Conservation (phyloP, 139 green algal genomes). For the Yamagishiella unicocca region DNA sequence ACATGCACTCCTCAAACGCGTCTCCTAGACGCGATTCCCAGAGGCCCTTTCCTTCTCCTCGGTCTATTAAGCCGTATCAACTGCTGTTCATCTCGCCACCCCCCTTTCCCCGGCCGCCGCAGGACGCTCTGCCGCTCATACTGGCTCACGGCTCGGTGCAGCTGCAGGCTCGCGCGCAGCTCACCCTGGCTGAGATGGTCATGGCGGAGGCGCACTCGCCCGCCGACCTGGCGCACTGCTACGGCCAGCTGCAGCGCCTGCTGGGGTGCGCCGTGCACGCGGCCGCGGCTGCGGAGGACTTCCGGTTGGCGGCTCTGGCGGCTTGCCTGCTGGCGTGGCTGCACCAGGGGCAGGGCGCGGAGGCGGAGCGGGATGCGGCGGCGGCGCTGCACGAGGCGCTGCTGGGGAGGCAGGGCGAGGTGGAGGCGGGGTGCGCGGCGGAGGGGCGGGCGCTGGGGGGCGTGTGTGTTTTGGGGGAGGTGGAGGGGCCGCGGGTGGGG, state of each 20-base stretch:
- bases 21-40: too few species aligned
- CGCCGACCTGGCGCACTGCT: constrained; percentile 20
- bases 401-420: background rate
- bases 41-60: too few species aligned
- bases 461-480: too few species aligned
- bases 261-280: background rate
- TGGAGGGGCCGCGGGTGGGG: too few species aligned
- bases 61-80: too few species aligned
- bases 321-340: constrained; percentile 34
- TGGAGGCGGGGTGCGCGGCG: constrained; percentile 5
- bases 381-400: constrained; percentile 14
- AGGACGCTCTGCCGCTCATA: constrained; percentile 59
- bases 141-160: constrained; percentile 59
- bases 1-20: too few species aligned
- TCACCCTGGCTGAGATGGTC: constrained; percentile 62
- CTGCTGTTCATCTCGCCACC: too few species aligned
- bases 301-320: constrained; percentile 3
- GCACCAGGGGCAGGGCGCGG: constrained; percentile 22
- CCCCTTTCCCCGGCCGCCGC: too few species aligned
- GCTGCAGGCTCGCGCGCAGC: constrained; percentile 52
- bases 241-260: background rate
- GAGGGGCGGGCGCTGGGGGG: background rate
- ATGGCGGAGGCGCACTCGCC: constrained; percentile 23
- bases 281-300: constrained; percentile 11
- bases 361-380: constrained; percentile 8